Base-by-base conservation (phyloP, 2,329 filamentous ascomycete genomes). In the Podosphaera fusca region DNA sequence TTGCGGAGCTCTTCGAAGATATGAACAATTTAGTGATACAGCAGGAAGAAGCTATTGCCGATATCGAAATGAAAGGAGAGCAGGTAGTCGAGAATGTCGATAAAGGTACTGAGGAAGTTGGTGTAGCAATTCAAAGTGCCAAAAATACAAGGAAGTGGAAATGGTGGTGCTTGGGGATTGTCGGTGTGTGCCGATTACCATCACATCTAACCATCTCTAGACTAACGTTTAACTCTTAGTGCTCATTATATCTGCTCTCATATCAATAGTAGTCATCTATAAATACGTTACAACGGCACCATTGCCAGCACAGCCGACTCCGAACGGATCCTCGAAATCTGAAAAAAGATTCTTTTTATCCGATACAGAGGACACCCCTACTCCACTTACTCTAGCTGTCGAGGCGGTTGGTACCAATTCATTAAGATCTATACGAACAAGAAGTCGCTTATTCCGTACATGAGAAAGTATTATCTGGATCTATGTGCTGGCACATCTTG, bases 131-230 rank as follows among this genome's bases (percentile, higher is more conserved):
- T 60, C 75, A 77, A 60, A 94, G 86, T 63, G 90, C 90, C 7
- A 77, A 84, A 68, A 63, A 65, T 47, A 79, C 80, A 64, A 78
- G 86, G 63, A 86, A 81, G 58, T 65, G 65, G 87, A 95, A 95
- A 84, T 95, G 88, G 89, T 89, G 85, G 69, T 95, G 88, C 75
- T 72, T 95, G 63, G 81, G 83, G 65, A 87, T 95, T 72, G 73
- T 76, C 68, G 71, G 77, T 79, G 63, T 57, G 61, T 12, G n/a
- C 10, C 5, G n/a, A 7, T 61, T 54, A 40, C 47, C 29, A 40
- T 51, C 40, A 51, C 14, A 47, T 21, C 21, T 53, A 45, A n/a
- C 9, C 40, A 35, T 54, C 31, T 46, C 31, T 34, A 51, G 31
- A 31, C n/a, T 46, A 10, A 31, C 9, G 33, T 49, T 54, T 56